These are phyloP conservation scores for Malus sieversii DNA, from an alignment of 306 rosid genomes.

Conservation along the genomic window DNA sequence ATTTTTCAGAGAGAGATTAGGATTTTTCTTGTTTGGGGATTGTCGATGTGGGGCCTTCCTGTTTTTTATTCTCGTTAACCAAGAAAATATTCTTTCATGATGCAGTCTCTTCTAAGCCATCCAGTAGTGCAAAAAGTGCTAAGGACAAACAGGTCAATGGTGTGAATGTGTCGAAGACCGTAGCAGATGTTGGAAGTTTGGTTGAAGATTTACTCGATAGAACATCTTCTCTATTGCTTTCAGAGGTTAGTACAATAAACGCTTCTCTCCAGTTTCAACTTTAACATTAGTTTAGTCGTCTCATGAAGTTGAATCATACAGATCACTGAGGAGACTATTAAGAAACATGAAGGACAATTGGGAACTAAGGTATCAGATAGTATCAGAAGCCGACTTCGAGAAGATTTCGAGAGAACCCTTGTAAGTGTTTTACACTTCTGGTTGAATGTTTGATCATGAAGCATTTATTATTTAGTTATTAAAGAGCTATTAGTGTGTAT, in stretches of 20 bases:
- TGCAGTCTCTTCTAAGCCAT: conserved; percentile 45
- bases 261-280: conserved; percentile 6
- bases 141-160: conserved; percentile 41
- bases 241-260: conserved; percentile 46
- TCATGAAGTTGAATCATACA: conserved; percentile 29
- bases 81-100: conserved; percentile 6
- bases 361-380: conserved; percentile 51
- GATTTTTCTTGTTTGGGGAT: not conserved
- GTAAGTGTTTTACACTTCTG: conserved; percentile 44
- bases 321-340: conserved; percentile 55
- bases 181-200: conserved; percentile 58
- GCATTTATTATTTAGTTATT: not conserved
- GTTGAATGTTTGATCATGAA: not conserved
- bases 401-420: conserved; percentile 66
- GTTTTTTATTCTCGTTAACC: not conserved
- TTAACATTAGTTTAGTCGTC: not conserved
- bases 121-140: conserved; percentile 27
- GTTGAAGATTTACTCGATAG: conserved; percentile 67
- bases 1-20: not conserved
- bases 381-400: conserved; percentile 43
- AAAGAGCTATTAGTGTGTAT: not conserved
- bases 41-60: not conserved
- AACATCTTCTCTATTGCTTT: conserved; percentile 57
- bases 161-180: conserved; percentile 24
- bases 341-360: conserved; percentile 55